These are phyloP conservation scores for Cordyceps cateniannulata DNA, from an alignment of 2,329 filamentous ascomycete genomes.

Conservation along the genomic window DNA sequence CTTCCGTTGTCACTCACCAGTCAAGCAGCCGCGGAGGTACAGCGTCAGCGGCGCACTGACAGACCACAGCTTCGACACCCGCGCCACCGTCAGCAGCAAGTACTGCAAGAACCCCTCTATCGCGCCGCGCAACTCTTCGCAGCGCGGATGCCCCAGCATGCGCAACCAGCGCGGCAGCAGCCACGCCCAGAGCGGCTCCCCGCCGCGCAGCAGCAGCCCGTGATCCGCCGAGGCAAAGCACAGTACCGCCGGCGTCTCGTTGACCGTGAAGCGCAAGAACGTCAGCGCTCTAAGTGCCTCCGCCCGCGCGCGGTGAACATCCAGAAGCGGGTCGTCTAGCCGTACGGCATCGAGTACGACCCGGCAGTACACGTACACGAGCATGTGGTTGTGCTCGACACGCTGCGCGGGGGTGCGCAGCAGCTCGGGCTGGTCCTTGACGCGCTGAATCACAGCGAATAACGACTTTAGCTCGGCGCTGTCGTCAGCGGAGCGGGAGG, in stretches of 20 bases:
- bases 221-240: constrained; percentile 35
- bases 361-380: constrained; percentile 77
- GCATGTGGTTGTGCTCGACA: constrained; percentile 71
- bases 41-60: constrained; percentile 35
- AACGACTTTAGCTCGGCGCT: constrained; percentile 71
- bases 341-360: constrained; percentile 67
- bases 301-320: constrained; percentile 45
- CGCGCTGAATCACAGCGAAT: constrained; percentile 47
- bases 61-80: constrained; percentile 42
- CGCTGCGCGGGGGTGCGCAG: constrained; percentile 60
- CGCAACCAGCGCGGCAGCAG: constrained; percentile 52
- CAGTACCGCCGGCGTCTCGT: constrained; percentile 67
- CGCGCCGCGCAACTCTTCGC: constrained; percentile 39
- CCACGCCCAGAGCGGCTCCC: constrained; percentile 61
- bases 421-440: constrained; percentile 43
- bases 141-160: constrained; percentile 48
- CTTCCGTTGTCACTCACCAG: constrained; percentile 30
- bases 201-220: constrained; percentile 44
- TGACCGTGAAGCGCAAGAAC: constrained; percentile 68
- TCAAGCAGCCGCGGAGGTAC: constrained; percentile 44
- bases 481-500: constrained; percentile 49
- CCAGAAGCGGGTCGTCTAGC: constrained; percentile 62
- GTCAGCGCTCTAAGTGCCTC: constrained; percentile 68
- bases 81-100: constrained; percentile 38
- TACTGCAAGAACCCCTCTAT: constrained; percentile 49